Conservation (phyloP, 306 rosid species). For the Quercus robur region DNA sequence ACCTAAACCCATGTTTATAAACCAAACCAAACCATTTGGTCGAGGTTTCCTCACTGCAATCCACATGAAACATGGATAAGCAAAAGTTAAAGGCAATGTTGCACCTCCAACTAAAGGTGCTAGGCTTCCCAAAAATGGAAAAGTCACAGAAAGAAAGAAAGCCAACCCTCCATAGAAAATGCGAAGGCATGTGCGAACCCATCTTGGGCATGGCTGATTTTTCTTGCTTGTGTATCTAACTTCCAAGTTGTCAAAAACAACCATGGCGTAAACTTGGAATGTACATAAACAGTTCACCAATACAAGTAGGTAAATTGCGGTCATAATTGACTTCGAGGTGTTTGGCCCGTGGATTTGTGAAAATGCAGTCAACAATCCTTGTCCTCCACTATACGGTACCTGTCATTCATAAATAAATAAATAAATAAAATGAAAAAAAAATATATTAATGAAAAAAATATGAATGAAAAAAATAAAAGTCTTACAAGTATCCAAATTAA, state of each 20-base stretch:
- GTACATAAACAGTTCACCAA: too few relatives aligned
- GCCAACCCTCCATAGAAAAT: slow-evolving; percentile 53
- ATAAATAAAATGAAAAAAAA: not conserved
- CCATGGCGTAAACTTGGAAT: too few relatives aligned
- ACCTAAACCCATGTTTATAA: slow-evolving; percentile 16
- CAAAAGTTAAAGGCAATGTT: slow-evolving; percentile 56
- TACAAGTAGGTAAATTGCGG: too few relatives aligned
- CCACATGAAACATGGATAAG: slow-evolving; percentile 87
- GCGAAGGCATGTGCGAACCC: slow-evolving; percentile 11
- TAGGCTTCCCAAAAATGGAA: slow-evolving; percentile 60
- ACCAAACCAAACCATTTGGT: slow-evolving; percentile 26
- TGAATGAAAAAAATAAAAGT: too few relatives aligned
- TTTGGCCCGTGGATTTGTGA: slow-evolving; percentile 25
- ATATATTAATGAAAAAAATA: too few relatives aligned
- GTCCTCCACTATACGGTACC: slow-evolving; percentile 25
- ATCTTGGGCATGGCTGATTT: too few relatives aligned
- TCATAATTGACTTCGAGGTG: slow-evolving; percentile 16
- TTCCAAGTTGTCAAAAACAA: too few relatives aligned
- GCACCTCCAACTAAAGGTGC: slow-evolving; percentile 49
- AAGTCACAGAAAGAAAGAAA: slow-evolving; percentile 43
- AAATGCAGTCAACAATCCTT: slow-evolving; percentile 36
- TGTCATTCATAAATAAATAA: slow-evolving; percentile 12
- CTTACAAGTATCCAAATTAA: too few relatives aligned
- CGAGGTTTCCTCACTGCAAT: slow-evolving; percentile 48
- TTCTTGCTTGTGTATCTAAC: too few relatives aligned